These are phyloP conservation scores for Cryptococcus sp. DNA, from an alignment of 1,284 basidiomycete species.

Conservation along the genomic window DNA sequence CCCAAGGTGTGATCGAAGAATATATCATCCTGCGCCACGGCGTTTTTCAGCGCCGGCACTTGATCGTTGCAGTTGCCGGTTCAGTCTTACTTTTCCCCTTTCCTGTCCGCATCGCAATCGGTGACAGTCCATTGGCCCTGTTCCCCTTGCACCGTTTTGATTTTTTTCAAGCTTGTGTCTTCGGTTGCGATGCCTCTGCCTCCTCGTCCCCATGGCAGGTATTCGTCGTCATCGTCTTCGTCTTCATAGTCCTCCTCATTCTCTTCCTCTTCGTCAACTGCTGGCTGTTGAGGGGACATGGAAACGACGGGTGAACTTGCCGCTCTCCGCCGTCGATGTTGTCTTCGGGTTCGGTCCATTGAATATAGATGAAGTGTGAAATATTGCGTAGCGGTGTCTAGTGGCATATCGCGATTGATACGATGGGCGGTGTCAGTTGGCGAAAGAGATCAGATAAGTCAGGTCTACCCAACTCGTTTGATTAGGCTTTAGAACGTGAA, in stretches of 20 bases:
- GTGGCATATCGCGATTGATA: conserved; percentile 34
- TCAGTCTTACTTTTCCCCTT: conserved; percentile 73
- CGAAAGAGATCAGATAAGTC: conserved; percentile 61
- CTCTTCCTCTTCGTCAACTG: conserved; percentile 12
- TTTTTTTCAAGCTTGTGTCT: conserved; percentile 68
- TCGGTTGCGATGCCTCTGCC: conserved; percentile 23
- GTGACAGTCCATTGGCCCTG: conserved; percentile 87
- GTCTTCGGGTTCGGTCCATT: too few relatives aligned
- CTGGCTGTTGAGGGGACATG: not conserved
- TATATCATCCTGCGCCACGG: conserved; percentile 75
- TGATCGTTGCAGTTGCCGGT: not conserved
- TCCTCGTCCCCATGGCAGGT: conserved; percentile 15
- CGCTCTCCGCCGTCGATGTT: conserved; percentile 51
- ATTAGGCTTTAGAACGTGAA: conserved; percentile 8
- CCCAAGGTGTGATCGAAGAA: conserved; percentile 75
- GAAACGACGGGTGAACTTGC: conserved; percentile 4
- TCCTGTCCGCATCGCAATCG: conserved; percentile 87
- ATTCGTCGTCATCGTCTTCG: conserved; percentile 32
- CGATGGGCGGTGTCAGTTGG: conserved; percentile 41
- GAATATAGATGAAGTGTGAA: conserved; percentile 87
- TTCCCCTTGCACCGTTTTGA: conserved; percentile 75
- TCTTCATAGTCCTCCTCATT: conserved; percentile 10
- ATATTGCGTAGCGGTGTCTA: conserved; percentile 61
- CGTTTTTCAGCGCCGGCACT: not conserved
- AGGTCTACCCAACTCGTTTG: conserved; percentile 10